A percentile compares a stretch with the other conserved stretches of the same genome.
These are phyloP conservation scores for Colletotrichum sojae DNA, from an alignment of 2,329 filamentous ascomycete genomes.

Conservation along the genomic window DNA sequence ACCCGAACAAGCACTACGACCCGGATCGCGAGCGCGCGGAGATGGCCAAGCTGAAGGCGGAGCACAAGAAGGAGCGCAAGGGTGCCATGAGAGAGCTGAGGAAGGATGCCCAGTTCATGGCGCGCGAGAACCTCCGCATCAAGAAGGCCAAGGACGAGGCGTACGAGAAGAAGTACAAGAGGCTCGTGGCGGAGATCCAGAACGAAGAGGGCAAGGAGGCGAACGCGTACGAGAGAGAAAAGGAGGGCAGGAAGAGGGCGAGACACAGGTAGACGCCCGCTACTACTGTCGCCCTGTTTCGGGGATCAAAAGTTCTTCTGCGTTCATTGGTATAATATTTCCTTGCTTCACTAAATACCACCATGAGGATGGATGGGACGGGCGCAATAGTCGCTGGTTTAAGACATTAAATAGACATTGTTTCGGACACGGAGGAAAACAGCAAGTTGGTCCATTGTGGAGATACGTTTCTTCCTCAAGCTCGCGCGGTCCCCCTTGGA, in stretches of 20 bases:
- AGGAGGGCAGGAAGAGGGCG: constrained; percentile 78
- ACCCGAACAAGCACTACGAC: constrained; percentile 97
- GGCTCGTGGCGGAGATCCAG: constrained; percentile 94
- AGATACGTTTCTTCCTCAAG: neutral
- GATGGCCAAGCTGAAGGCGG: constrained; percentile 84
- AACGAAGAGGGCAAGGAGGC: constrained; percentile 89
- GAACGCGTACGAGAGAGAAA: constrained; percentile 92
- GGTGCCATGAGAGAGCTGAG: constrained; percentile 93
- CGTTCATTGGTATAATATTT: constrained; percentile 31
- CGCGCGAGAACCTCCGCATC: constrained; percentile 87
- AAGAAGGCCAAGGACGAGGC: constrained; percentile 95
- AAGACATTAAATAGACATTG: neutral
- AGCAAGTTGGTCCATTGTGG: neutral
- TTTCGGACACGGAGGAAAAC: neutral
- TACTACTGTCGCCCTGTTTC: neutral
- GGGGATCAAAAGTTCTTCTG: constrained; percentile 26
- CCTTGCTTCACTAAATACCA: constrained; percentile 39
- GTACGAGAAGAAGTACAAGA: constrained; percentile 97
- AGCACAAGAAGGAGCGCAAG: constrained; percentile 96
- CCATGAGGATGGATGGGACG: constrained; percentile 7
- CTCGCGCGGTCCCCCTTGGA: too few relatives aligned
- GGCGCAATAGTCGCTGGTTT: neutral
- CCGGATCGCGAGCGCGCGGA: constrained; percentile 92
- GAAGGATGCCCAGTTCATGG: constrained; percentile 96
- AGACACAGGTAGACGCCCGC: constrained; percentile 50